phyloP scores from a whole-genome alignment of 352 stramenopile genomes.

The Globisporangium acanthophoron region DNA sequence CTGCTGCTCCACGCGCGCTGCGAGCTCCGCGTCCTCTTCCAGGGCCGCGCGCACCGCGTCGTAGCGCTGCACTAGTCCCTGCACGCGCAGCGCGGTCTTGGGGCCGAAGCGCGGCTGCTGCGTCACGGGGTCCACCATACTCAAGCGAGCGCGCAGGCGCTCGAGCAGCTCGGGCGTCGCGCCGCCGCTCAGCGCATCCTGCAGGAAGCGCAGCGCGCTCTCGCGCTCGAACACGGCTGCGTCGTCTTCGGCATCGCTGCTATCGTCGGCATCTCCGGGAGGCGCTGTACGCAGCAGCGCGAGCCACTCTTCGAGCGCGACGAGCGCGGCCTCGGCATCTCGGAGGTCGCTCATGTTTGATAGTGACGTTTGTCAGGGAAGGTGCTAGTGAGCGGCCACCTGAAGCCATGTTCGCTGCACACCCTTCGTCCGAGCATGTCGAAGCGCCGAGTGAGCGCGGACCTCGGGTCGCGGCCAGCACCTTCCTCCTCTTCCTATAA shows the following conservation, averaged over 20 bases:
- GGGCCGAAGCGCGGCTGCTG: constrained; percentile 66
- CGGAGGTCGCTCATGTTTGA: too few relatives aligned
- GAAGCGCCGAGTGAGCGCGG: constrained; percentile 6
- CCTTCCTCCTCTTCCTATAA: not conserved
- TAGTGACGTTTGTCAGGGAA: too few relatives aligned
- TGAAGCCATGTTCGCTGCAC: too few relatives aligned
- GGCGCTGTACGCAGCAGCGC: constrained; percentile 18
- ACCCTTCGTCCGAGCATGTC: constrained; percentile 2
- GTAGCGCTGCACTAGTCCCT: constrained; percentile 44
- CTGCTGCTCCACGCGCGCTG: constrained; percentile 10
- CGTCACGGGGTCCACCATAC: constrained; percentile 66
- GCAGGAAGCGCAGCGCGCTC: not conserved
- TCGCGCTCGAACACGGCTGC: not conserved
- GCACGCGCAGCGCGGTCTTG: constrained; percentile 67
- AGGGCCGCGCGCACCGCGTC: constrained; percentile 33
- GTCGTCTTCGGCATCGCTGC: not conserved
- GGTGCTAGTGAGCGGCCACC: too few relatives aligned
- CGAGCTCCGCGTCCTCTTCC: constrained; percentile 19
- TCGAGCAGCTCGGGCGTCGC: constrained; percentile 33
- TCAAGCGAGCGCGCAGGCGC: constrained; percentile 43
- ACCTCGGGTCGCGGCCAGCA: not conserved
- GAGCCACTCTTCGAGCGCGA: constrained; percentile 33
- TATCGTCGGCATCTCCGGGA: not conserved
- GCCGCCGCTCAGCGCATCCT: constrained; percentile 23
- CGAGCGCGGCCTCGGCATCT: constrained; percentile 30